A percentile compares a stretch with the other conserved stretches of the same genome.
These are phyloP conservation scores for Fraxinus angustifolia DNA, from an alignment of 305 asterid genomes.

Conservation along the genomic window DNA sequence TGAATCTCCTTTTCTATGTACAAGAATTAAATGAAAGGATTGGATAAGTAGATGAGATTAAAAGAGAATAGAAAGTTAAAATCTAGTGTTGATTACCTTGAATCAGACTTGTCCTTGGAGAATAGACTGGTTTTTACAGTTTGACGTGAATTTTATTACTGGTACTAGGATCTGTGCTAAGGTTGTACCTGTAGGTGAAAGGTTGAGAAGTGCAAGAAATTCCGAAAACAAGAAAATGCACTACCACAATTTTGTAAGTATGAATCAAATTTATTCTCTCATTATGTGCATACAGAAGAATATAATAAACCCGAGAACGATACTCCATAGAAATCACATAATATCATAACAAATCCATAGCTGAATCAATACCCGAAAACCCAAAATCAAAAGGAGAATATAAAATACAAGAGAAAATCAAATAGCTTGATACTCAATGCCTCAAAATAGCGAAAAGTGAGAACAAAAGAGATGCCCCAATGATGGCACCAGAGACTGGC, in stretches of 20 bases:
- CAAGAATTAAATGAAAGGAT: neutral
- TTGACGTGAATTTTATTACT: neutral
- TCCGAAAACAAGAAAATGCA: neutral
- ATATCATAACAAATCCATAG: neutral
- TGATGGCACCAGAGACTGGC: constrained; percentile 31
- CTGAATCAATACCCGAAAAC: neutral
- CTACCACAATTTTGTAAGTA: neutral
- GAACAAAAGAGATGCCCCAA: constrained; percentile 36
- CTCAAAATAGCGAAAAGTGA: constrained; percentile 36
- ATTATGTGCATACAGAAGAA: neutral
- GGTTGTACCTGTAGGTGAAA: neutral
- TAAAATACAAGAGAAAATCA: neutral
- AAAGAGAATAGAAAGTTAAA: neutral
- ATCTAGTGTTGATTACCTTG: neutral
- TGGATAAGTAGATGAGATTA: neutral
- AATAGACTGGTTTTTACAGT: neutral
- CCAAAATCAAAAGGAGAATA: neutral
- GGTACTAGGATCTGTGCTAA: neutral
- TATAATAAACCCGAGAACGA: neutral
- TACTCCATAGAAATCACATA: neutral
- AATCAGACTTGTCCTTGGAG: neutral
- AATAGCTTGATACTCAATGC: constrained; percentile 24
- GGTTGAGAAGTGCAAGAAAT: neutral
- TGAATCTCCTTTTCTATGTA: neutral
- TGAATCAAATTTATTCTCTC: neutral